phyloP scores from a whole-genome alignment of 352 stramenopile genomes.

The Elongisporangium senticosum region DNA sequence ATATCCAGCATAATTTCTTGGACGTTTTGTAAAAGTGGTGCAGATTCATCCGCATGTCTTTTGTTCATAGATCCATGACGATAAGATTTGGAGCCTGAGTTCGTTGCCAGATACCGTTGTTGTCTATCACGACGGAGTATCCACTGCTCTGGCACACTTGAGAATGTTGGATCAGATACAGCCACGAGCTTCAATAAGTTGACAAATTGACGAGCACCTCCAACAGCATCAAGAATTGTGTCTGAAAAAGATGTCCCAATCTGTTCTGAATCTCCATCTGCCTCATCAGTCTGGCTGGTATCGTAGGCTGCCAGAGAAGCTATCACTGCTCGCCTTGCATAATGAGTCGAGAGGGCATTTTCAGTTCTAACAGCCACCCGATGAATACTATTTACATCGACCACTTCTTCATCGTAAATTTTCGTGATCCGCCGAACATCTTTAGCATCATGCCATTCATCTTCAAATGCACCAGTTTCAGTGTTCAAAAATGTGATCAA shows the following conservation, averaged over 20 bases:
- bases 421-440: conserved; percentile 72
- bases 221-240: conserved; percentile 44
- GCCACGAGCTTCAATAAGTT: conserved; percentile 79
- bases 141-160: conserved; percentile 1
- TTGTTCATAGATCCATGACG: conserved; percentile 2
- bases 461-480: conserved; percentile 80
- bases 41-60: conserved; percentile 16
- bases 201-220: conserved; percentile 69
- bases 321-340: conserved; percentile 47
- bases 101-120: not conserved
- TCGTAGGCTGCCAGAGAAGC: not conserved
- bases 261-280: not conserved
- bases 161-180: conserved; percentile 70
- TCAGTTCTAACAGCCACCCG: conserved; percentile 70
- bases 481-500: conserved; percentile 83
- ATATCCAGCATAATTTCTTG: conserved; percentile 48
- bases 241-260: conserved; percentile 13
- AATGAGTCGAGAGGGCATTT: conserved; percentile 77
- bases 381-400: conserved; percentile 69
- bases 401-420: conserved; percentile 75
- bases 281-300: not conserved
- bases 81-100: not conserved
- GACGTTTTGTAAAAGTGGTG: conserved; percentile 45
- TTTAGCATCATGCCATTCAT: conserved; percentile 70
- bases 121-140: not conserved